Conservation (phyloP, 176 grass and related monocot species). For the Themeda triandra region DNA sequence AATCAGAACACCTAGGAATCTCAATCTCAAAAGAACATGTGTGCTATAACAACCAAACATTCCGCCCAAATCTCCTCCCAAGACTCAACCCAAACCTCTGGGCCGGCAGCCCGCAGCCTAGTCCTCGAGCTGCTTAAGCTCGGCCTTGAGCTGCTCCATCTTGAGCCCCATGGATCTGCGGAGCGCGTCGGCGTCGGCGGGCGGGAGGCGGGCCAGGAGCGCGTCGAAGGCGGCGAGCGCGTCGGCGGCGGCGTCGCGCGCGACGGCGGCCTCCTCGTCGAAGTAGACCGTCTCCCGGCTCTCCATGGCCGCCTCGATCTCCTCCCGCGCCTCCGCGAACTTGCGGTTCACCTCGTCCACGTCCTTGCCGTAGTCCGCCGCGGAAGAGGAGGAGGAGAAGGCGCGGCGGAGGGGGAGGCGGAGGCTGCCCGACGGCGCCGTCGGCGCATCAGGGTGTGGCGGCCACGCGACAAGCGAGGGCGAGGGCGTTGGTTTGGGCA, state of each 20-base stretch:
- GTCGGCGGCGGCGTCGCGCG: conserved; percentile 65
- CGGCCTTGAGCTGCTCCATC: conserved; percentile 98
- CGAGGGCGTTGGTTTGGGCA: neutral
- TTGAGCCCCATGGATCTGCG: conserved; percentile 94
- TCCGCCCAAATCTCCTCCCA: conserved; percentile 9
- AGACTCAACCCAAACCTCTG: conserved; percentile 7
- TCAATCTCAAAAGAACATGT: neutral
- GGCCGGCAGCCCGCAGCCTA: conserved; percentile 9
- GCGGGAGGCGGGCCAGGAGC: conserved; percentile 69
- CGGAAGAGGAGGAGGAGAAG: conserved; percentile 9
- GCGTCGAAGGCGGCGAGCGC: conserved; percentile 60
- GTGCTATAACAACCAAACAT: neutral
- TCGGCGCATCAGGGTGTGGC: neutral
- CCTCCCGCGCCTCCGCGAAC: conserved; percentile 94
- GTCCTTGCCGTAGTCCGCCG: conserved; percentile 66
- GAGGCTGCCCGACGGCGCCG: neutral
- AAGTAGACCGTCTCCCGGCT: conserved; percentile 97
- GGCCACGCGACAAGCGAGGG: neutral
- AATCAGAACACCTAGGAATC: conserved; percentile 9
- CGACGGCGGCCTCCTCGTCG: conserved; percentile 83
- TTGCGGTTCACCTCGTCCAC: conserved; percentile 93
- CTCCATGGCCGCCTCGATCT: conserved; percentile 93
- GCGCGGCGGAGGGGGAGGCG: neutral
- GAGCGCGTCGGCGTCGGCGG: conserved; percentile 57
- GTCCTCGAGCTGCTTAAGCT: conserved; percentile 88